Percentiles rank a stretch among this genome's conserved stretches.
Conservation (phyloP, 2,329 filamentous ascomycete species). For the Epicoccum nigrum region DNA sequence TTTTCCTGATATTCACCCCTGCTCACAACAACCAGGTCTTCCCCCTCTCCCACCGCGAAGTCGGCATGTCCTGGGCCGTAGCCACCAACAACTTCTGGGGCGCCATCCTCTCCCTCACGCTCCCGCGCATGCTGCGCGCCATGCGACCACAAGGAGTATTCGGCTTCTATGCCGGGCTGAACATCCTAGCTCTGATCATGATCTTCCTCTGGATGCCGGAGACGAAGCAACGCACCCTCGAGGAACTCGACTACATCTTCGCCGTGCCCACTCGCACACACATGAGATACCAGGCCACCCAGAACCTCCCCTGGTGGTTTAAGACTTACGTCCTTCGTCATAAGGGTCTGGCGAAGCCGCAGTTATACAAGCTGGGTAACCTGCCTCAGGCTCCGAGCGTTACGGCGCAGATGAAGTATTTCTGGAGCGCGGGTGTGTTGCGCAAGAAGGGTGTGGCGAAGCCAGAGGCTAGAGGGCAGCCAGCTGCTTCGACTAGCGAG, state of each 20-base stretch:
- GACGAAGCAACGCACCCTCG: not conserved
- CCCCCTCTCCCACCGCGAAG: conserved; percentile 71
- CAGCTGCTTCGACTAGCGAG: conserved; percentile 9
- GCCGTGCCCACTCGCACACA: not conserved
- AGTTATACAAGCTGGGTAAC: conserved; percentile 48
- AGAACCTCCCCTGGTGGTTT: not conserved
- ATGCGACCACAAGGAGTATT: not conserved
- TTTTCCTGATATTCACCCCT: not conserved
- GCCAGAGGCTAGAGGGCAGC: conserved; percentile 22
- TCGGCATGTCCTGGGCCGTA: conserved; percentile 74
- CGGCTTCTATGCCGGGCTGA: not conserved
- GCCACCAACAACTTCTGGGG: conserved; percentile 68
- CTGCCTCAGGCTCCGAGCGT: conserved; percentile 21
- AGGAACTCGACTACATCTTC: not conserved
- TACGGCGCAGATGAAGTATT: conserved; percentile 27
- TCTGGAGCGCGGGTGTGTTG: conserved; percentile 27
- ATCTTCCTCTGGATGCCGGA: not conserved
- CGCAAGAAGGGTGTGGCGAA: conserved; percentile 26
- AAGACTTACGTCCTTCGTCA: not conserved
- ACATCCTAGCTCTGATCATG: not conserved
- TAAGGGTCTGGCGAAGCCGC: no score
- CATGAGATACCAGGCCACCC: not conserved
- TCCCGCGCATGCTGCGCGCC: no score
- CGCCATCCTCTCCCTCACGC: conserved; percentile 65
- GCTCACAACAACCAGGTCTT: no score